Conservation (phyloP, 2,329 filamentous ascomycete genomes). For the Shiraia bambusicola region DNA sequence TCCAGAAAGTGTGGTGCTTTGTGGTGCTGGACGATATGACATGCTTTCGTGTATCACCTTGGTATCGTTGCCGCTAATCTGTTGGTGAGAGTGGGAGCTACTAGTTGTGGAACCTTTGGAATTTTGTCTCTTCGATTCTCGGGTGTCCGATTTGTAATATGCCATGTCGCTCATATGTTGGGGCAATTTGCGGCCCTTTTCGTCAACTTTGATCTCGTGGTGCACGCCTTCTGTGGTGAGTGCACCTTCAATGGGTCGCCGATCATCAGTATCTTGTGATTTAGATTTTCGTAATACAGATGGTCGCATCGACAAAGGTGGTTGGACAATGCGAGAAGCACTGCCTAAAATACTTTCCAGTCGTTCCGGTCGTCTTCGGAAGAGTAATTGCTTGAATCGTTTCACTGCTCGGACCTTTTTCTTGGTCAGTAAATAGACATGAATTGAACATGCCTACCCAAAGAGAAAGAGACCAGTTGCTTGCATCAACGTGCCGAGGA, state of each 20-base stretch:
- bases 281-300: slow-evolving; percentile 47
- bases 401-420: slow-evolving; percentile 82
- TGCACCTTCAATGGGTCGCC: slow-evolving; percentile 51
- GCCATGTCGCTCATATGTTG: slow-evolving; percentile 24
- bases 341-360: slow-evolving; percentile 63
- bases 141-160: slow-evolving; percentile 19
- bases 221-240: slow-evolving; percentile 58
- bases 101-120: slow-evolving; percentile 12
- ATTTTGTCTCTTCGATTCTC: slow-evolving; percentile 7
- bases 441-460: neutral
- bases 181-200: slow-evolving; percentile 25
- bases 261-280: slow-evolving; percentile 56
- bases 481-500: neutral
- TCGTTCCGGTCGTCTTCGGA: slow-evolving; percentile 55
- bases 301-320: slow-evolving; percentile 55
- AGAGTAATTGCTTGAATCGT: slow-evolving; percentile 77
- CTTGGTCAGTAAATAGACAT: slow-evolving; percentile 4
- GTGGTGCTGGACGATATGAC: slow-evolving; percentile 30
- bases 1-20: slow-evolving; percentile 22
- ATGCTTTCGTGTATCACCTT: slow-evolving; percentile 36
- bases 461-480: neutral
- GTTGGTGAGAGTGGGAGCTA: slow-evolving; percentile 22
- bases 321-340: slow-evolving; percentile 59
- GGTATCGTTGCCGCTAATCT: slow-evolving; percentile 17
- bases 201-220: slow-evolving; percentile 46